Percentiles rank a stretch among this genome's conserved stretches.
phyloP scores from a whole-genome alignment of 2,329 filamentous ascomycete species.

The Diaporthe aspalathi region DNA sequence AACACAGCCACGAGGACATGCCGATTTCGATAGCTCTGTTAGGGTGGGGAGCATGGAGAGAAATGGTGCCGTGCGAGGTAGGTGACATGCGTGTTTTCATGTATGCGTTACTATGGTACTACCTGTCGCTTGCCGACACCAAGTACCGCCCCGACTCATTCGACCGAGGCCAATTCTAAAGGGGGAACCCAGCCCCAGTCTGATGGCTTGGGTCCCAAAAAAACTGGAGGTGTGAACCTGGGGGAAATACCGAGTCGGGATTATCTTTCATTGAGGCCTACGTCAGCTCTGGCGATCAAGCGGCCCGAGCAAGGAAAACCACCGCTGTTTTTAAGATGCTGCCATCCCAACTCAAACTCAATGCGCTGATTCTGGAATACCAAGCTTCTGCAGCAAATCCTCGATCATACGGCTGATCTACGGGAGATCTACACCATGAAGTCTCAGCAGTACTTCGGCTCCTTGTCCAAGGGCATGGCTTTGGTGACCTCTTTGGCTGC shows the following conservation, averaged over 20 bases:
- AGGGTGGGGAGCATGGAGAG: neutral
- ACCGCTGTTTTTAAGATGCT: neutral
- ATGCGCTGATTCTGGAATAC: neutral
- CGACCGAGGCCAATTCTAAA: neutral
- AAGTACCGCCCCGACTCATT: slow-evolving; percentile 20
- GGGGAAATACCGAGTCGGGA: slow-evolving; percentile 7
- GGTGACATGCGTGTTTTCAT: slow-evolving; percentile 13
- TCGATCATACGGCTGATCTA: slow-evolving; percentile 19
- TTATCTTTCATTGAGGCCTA: slow-evolving; percentile 12
- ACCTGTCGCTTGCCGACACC: slow-evolving; percentile 7
- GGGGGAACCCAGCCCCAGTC: neutral
- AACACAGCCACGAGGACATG: neutral
- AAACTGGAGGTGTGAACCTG: slow-evolving; percentile 21
- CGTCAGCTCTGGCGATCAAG: slow-evolving; percentile 16
- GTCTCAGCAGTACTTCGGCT: slow-evolving; percentile 9
- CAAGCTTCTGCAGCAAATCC: slow-evolving; percentile 12
- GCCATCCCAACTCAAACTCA: neutral
- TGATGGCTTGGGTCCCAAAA: slow-evolving; percentile 7
- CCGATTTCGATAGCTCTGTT: neutral
- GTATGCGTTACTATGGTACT: neutral
- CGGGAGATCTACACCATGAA: slow-evolving; percentile 23
- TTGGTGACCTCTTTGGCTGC: slow-evolving; percentile 8
- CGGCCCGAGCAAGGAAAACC: neutral
- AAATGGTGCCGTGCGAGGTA: neutral
- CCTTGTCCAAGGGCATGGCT: slow-evolving; percentile 14